Conservation (phyloP, 805 yeast species). For the Tetrapisispora taiwanensis region DNA sequence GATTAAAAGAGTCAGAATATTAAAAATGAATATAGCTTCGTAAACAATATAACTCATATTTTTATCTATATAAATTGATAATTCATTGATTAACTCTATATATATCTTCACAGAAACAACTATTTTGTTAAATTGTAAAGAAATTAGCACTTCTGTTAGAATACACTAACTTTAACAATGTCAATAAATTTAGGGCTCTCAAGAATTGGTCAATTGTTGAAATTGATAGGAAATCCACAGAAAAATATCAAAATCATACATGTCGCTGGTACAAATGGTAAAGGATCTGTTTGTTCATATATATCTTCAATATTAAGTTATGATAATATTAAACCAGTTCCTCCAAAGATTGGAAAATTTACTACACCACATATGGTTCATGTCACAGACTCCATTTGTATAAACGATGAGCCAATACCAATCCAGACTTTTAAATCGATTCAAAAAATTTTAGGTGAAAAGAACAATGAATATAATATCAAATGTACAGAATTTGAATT, state of each 20-base stretch:
- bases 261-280: constrained; percentile 94
- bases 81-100: no score
- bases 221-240: constrained; percentile 61
- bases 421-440: constrained; percentile 35
- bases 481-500: constrained; percentile 85
- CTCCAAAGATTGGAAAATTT: constrained; percentile 51
- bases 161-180: constrained; percentile 16
- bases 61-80: no score
- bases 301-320: constrained; percentile 51
- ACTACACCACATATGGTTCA: constrained; percentile 79
- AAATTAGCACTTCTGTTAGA: no score
- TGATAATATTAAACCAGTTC: constrained; percentile 10
- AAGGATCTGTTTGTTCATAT: constrained; percentile 87
- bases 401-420: constrained; percentile 51
- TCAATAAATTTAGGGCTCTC: constrained; percentile 50
- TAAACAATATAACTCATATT: no score
- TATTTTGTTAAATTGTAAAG: no score
- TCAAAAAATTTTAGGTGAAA: constrained; percentile 32
- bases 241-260: constrained; percentile 58
- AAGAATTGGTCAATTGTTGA: constrained; percentile 39
- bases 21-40: no score
- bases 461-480: constrained; percentile 34
- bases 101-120: no score
- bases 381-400: constrained; percentile 64
- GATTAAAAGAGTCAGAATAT: no score